A percentile compares a stretch with the other conserved stretches of the same genome.
These are phyloP conservation scores for Beta vulgaris DNA, from an alignment of 148 eudicot species.

Conservation along the genomic window DNA sequence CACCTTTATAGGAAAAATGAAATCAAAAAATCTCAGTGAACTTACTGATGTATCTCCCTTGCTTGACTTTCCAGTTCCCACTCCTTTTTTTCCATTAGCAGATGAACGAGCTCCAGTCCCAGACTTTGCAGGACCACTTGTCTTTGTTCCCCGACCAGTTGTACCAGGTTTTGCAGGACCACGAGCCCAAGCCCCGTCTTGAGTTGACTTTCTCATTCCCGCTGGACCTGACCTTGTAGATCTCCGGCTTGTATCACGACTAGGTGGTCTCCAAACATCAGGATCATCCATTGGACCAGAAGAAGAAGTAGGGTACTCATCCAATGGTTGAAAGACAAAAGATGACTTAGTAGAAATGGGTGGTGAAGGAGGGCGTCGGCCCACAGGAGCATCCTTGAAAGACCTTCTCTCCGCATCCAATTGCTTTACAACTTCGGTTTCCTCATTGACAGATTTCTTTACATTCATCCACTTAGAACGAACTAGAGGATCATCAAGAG, in stretches of 20 bases:
- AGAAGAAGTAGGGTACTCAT: constrained; percentile 94
- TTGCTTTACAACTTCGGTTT: constrained; percentile 93
- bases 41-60: constrained; percentile 79
- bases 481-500: constrained; percentile 79
- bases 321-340: constrained; percentile 89
- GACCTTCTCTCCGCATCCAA: constrained; percentile 90
- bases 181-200: constrained; percentile 92
- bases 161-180: constrained; percentile 66
- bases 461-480: constrained; percentile 97
- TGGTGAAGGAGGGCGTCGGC: constrained; percentile 90
- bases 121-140: constrained; percentile 61
- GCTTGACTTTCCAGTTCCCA: constrained; percentile 58
- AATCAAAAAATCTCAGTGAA: constrained; percentile 11
- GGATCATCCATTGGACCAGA: constrained; percentile 83
- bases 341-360: constrained; percentile 88
- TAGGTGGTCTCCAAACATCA: constrained; percentile 99
- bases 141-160: constrained; percentile 69
- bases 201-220: constrained; percentile 72
- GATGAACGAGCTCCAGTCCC: constrained; percentile 69
- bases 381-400: constrained; percentile 79
- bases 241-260: constrained; percentile 71
- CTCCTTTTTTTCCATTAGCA: constrained; percentile 70
- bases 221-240: constrained; percentile 71
- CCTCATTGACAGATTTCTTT: constrained; percentile 87
- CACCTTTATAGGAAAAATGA: constrained; percentile 3